These are phyloP conservation scores for Trichoderma hamatum DNA, from an alignment of 2,329 filamentous ascomycete genomes.

Conservation along the genomic window DNA sequence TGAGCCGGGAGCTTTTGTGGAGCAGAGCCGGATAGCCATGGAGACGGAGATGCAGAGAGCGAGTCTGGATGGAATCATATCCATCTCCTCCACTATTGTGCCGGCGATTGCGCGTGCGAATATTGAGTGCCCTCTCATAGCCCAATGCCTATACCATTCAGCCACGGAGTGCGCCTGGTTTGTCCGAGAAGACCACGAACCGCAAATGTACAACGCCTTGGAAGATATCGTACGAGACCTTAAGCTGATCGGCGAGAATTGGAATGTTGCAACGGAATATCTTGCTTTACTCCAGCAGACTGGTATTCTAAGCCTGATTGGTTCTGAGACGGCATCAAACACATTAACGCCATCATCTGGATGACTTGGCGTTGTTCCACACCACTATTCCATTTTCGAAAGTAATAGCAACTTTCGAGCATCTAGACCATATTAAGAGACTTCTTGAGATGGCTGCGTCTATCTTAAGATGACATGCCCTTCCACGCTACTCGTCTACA, in stretches of 20 bases:
- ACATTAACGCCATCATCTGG: slow-evolving; percentile 10
- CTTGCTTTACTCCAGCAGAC: slow-evolving; percentile 1
- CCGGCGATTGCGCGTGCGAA: slow-evolving; percentile 13
- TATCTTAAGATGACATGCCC: neutral
- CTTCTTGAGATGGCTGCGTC: neutral
- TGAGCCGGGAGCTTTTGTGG: neutral
- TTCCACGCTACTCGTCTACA: neutral
- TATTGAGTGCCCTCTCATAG: slow-evolving; percentile 13
- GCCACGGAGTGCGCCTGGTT: slow-evolving; percentile 22
- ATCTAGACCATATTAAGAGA: neutral
- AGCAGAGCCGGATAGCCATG: slow-evolving; percentile 17
- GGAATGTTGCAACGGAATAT: slow-evolving; percentile 12
- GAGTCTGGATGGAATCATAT: slow-evolving; percentile 10
- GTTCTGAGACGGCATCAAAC: neutral
- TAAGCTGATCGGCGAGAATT: neutral
- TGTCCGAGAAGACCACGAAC: slow-evolving; percentile 13
- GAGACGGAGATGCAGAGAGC: slow-evolving; percentile 19
- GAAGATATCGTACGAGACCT: slow-evolving; percentile 1
- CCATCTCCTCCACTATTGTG: neutral
- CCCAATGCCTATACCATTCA: slow-evolving; percentile 14
- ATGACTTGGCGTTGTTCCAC: neutral
- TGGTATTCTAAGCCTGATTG: neutral
- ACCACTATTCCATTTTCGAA: neutral
- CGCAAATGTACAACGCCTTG: slow-evolving; percentile 18
- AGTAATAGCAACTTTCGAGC: neutral